Percentiles rank a stretch among this genome's conserved stretches.
Evolutionary conservation across 78 protist species (phyloP).

Genomic region (Anaeramoeba flamelloides): DNA sequence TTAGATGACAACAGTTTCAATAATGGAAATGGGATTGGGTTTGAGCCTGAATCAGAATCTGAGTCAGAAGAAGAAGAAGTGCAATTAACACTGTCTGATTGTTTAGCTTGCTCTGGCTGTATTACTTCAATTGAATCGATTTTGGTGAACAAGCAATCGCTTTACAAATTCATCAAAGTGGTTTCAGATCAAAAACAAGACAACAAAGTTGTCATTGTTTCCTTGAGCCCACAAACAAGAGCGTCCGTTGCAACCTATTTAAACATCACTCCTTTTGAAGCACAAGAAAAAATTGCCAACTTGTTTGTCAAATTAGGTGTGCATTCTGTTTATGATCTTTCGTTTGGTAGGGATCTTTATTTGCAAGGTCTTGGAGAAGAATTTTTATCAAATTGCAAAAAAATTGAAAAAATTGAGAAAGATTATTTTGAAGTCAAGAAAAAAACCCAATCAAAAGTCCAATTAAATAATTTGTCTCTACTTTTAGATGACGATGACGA

Average conservation of each 20-base stretch:
- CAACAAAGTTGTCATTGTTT: not conserved
- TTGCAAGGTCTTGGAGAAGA: not conserved
- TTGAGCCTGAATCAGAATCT: not conserved
- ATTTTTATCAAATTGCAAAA: not conserved
- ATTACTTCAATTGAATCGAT: not conserved
- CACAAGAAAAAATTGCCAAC: not conserved
- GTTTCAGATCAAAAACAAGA: not conserved
- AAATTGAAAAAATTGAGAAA: not conserved
- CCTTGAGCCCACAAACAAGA: not conserved
- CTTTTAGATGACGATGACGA: no score
- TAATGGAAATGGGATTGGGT: not conserved
- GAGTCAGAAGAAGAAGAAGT: not conserved
- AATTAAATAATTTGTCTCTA: no score
- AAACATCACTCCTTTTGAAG: not conserved
- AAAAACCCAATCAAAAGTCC: no score
- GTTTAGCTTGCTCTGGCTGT: not conserved
- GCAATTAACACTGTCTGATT: not conserved
- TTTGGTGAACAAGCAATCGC: not conserved
- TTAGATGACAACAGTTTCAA: not conserved
- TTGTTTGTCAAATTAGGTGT: not conserved
- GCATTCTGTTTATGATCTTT: not conserved
- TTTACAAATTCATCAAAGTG: not conserved
- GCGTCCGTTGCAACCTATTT: not conserved
- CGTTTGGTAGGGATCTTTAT: not conserved
- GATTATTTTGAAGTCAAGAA: no score